These are phyloP conservation scores for Fonsecaea erecta DNA, from an alignment of 2,329 filamentous ascomycete species.

Conservation along the genomic window DNA sequence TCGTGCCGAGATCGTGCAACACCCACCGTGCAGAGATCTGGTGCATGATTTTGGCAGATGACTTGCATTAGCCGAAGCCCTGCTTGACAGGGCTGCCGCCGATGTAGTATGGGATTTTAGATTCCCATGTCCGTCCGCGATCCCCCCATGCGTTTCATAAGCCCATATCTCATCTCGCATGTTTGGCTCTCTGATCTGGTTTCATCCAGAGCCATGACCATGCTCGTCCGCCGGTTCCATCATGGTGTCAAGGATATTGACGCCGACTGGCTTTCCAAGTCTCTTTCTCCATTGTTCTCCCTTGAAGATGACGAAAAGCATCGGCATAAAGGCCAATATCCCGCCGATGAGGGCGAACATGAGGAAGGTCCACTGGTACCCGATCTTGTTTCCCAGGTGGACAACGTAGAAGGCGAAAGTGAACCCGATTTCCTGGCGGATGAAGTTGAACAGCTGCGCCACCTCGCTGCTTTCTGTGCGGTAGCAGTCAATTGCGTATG, in stretches of 20 bases:
- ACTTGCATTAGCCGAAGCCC: conserved; percentile 11
- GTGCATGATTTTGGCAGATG: neutral
- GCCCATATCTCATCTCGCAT: neutral
- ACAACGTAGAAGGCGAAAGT: conserved; percentile 40
- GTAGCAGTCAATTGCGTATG: conserved; percentile 40
- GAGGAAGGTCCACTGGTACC: conserved; percentile 34
- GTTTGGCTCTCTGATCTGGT: neutral
- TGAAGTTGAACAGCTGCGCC: conserved; percentile 38
- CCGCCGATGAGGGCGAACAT: conserved; percentile 33
- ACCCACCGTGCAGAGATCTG: conserved; percentile 13
- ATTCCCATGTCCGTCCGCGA: neutral
- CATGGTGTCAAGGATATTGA: conserved; percentile 23
- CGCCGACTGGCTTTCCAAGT: conserved; percentile 23
- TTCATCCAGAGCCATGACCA: neutral
- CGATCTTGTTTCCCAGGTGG: conserved; percentile 29
- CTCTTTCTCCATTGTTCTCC: conserved; percentile 28
- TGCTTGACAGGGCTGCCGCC: neutral
- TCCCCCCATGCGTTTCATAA: neutral
- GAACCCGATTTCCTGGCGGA: conserved; percentile 38
- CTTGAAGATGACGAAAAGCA: conserved; percentile 31
- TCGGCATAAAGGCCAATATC: conserved; percentile 32
- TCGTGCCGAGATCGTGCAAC: conserved; percentile 1
- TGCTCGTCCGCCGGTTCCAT: neutral
- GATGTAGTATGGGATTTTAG: conserved; percentile 2
- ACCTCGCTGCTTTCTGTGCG: conserved; percentile 35